These are phyloP conservation scores for Pelagomonas calceolata DNA, from an alignment of 108 stramenopile genomes.

Conservation along the genomic window DNA sequence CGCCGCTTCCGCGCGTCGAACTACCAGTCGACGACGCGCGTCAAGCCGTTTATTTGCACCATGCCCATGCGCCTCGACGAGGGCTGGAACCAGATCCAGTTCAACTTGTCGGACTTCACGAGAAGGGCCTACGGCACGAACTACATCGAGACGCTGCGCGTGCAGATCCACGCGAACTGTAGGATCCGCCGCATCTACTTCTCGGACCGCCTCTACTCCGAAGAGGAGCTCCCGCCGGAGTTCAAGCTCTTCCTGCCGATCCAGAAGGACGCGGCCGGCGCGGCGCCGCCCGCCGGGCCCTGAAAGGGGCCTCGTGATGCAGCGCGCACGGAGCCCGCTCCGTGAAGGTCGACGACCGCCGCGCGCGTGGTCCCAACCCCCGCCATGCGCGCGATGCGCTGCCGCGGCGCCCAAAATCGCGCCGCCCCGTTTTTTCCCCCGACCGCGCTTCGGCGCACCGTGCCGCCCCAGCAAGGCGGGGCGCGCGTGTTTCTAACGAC, in stretches of 20 bases:
- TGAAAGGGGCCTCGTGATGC: no score
- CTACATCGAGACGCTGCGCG: conserved; percentile 77
- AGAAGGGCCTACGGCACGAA: conserved; percentile 86
- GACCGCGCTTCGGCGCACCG: no score
- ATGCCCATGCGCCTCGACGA: conserved; percentile 90
- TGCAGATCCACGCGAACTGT: conserved; percentile 86
- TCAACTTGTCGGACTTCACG: conserved; percentile 78
- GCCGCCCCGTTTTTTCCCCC: no score
- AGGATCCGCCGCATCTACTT: conserved; percentile 83
- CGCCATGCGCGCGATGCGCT: no score
- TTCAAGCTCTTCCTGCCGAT: conserved; percentile 63
- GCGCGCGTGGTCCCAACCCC: no score
- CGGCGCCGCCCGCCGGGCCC: no score
- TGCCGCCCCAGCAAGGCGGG: no score
- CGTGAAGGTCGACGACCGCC: no score
- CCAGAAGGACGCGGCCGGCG: conserved; percentile 19
- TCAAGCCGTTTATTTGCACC: conserved; percentile 85
- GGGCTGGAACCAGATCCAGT: conserved; percentile 90
- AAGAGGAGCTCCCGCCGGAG: conserved; percentile 81
- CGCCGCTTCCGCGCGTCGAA: conserved; percentile 78
- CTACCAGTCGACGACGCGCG: conserved; percentile 77
- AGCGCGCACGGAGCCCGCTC: no score
- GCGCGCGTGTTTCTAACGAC: no score
- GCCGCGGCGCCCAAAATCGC: no score
- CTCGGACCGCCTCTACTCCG: conserved; percentile 71